Base-by-base conservation (phyloP, 805 yeast species). In the Nakazawaea holstii region DNA sequence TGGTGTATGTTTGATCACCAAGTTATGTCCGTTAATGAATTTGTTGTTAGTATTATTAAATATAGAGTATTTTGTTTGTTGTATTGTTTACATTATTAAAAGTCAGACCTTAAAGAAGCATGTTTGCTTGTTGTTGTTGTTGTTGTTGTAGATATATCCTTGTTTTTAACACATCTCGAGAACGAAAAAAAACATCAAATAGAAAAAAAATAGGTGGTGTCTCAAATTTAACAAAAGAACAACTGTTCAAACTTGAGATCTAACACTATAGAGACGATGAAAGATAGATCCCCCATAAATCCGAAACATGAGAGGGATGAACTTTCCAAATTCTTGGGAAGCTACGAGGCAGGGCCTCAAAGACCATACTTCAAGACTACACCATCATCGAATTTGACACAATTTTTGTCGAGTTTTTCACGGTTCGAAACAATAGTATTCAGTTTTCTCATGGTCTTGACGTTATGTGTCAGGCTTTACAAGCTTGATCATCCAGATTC, bases 401-500 rank as follows among this genome's bases (percentile, higher is more conserved):
- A 54, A 11, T 49, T 46, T 5, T 38, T 48, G 32, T 29, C 57
- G n/a, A 20, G 40, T 46, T 20, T 59, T 15, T 44, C 45, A 17
- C 46, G 41, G 45, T 44, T 49, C 15, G 70, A 60, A 53, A 56
- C 45, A 49, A 45, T 62, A 49, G 31, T 52, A 41, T 31, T 62
- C 31, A 49, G 59, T 48, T 17, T 48, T 24, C 43, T 66, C 1
- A 27, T 66, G 2, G 56, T 63, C 1, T 28, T 65, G 10, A 59
- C 65, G 2, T 51, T 61, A 1, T 39, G 59, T 6, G 53, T 66
- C 2, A 62, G 74, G 38, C 49, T 69, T 30, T 63, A 63, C 49
- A 61, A 60, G 15, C 48, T 74, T 2, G 65, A 62, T 1, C 41
- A 48, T 4, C 79, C 79, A 1, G 48, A 55, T 8, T 56, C 60